These are phyloP conservation scores for Eustoma russellianum DNA, from an alignment of 257 asterid species.

Conservation along the genomic window DNA sequence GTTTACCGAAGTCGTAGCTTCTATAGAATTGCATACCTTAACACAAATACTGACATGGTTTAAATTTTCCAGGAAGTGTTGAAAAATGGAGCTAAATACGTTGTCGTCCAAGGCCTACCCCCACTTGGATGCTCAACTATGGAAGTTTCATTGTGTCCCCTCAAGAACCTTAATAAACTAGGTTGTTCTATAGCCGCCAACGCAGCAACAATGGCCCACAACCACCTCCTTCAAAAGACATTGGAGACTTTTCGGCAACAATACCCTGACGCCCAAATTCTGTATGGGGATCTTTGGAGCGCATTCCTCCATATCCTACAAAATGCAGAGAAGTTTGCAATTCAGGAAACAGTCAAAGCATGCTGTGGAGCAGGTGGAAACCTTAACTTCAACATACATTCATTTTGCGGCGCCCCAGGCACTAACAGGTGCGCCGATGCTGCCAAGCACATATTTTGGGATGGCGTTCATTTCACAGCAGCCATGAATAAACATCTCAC, in stretches of 20 bases:
- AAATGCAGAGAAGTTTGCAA: slow-evolving; percentile 22
- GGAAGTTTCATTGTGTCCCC: slow-evolving; percentile 15
- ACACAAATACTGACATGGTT: too few species aligned
- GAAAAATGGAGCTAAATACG: slow-evolving; percentile 26
- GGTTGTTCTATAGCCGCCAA: slow-evolving; percentile 32
- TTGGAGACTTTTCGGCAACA: slow-evolving; percentile 13
- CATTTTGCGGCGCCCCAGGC: slow-evolving; percentile 10
- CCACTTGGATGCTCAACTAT: slow-evolving; percentile 45
- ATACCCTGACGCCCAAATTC: slow-evolving; percentile 18
- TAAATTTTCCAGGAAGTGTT: slow-evolving; percentile 15
- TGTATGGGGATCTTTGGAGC: slow-evolving; percentile 36
- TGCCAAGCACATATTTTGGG: slow-evolving; percentile 16
- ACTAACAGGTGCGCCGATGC: slow-evolving; percentile 21
- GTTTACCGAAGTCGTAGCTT: background rate
- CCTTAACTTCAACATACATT: slow-evolving; percentile 3
- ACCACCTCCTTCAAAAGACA: slow-evolving; percentile 25
- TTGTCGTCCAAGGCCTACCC: slow-evolving; percentile 41
- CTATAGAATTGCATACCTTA: too few species aligned
- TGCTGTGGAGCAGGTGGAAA: slow-evolving; percentile 19
- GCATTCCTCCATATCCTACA: slow-evolving; percentile 25
- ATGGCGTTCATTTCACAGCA: slow-evolving; percentile 24
- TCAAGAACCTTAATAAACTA: slow-evolving; percentile 15
- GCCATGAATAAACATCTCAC: slow-evolving; percentile 20
- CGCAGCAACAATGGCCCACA: slow-evolving; percentile 25
- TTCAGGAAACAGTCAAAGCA: slow-evolving; percentile 36